A percentile compares a stretch with the other conserved stretches of the same genome.
These are phyloP conservation scores for Scheffersomyces stipitis DNA, from an alignment of 805 yeast genomes.

Conservation along the genomic window DNA sequence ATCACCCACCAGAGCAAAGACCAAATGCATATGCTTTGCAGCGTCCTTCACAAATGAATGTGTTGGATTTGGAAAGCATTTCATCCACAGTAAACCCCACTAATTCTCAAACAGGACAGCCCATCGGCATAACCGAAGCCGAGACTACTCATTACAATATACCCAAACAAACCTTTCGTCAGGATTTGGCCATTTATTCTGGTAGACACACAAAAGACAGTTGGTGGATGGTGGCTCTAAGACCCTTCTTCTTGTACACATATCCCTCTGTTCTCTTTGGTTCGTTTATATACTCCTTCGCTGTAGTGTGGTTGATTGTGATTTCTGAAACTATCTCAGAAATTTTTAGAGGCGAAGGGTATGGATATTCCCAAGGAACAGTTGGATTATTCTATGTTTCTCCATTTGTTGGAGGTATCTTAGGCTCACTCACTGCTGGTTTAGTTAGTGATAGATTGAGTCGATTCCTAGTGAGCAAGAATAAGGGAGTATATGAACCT, in stretches of 20 bases:
- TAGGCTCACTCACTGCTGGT: constrained; percentile 59
- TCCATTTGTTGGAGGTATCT: constrained; percentile 56
- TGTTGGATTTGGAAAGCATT: constrained; percentile 12
- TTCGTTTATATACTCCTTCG: constrained; percentile 51
- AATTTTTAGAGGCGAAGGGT: constrained; percentile 46
- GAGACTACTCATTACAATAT: constrained; percentile 1
- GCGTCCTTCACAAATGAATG: constrained; percentile 12
- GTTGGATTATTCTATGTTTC: constrained; percentile 56
- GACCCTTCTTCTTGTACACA: constrained; percentile 51
- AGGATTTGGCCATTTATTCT: constrained; percentile 41
- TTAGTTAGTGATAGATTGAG: constrained; percentile 49
- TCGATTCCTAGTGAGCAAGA: constrained; percentile 42
- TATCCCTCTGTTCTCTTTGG: constrained; percentile 56
- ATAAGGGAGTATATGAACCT: constrained; percentile 61
- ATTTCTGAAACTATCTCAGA: constrained; percentile 56
- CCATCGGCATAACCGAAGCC: constrained; percentile 3
- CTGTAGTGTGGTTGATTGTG: constrained; percentile 64
- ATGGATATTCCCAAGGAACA: constrained; percentile 43
- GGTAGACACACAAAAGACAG: constrained; percentile 52
- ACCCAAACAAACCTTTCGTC: constrained; percentile 18
- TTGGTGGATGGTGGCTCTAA: constrained; percentile 54
- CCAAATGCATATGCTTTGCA: constrained; percentile 31
- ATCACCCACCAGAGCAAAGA: constrained; percentile 23
- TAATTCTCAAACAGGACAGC: background rate
- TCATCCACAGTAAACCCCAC: constrained; percentile 12